phyloP scores from a whole-genome alignment of 768 basidiomycete species.

The Leccinum aurantiacum region DNA sequence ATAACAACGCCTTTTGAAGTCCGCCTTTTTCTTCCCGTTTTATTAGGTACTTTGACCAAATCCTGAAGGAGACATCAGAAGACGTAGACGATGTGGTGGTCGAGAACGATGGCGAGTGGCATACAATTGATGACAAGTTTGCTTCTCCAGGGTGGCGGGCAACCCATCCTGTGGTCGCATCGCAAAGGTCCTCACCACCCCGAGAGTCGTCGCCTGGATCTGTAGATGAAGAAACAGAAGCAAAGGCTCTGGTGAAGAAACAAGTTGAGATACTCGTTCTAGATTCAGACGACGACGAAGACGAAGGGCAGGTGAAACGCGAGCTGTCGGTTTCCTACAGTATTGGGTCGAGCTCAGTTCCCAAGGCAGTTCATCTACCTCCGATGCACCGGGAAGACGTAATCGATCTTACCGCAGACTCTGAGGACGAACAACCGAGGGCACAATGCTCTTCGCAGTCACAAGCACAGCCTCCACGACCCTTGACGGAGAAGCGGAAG shows the following conservation, averaged over 20 bases:
- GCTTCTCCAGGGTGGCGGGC: slow-evolving; percentile 73
- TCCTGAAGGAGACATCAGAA: slow-evolving; percentile 75
- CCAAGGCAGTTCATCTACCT: slow-evolving; percentile 26
- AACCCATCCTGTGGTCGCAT: slow-evolving; percentile 41
- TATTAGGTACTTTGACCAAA: slow-evolving; percentile 81
- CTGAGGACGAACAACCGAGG: slow-evolving; percentile 64
- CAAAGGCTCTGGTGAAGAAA: slow-evolving; percentile 47
- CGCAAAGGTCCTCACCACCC: slow-evolving; percentile 31
- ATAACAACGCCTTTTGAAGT: not conserved
- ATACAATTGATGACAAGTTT: slow-evolving; percentile 83
- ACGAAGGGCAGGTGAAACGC: slow-evolving; percentile 71
- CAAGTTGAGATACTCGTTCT: slow-evolving; percentile 62
- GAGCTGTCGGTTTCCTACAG: slow-evolving; percentile 69
- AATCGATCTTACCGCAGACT: slow-evolving; percentile 83
- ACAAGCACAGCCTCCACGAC: slow-evolving; percentile 33
- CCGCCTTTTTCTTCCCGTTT: not conserved
- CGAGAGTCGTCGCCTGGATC: slow-evolving; percentile 28
- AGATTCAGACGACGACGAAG: slow-evolving; percentile 77
- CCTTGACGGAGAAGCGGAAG: slow-evolving; percentile 58
- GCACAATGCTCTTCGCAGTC: slow-evolving; percentile 22
- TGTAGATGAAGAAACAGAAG: slow-evolving; percentile 29
- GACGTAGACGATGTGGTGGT: slow-evolving; percentile 89
- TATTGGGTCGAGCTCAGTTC: slow-evolving; percentile 40
- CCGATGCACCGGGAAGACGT: slow-evolving; percentile 47
- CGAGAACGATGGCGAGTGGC: slow-evolving; percentile 96